Evolutionary conservation across 768 basidiomycete genomes (phyloP), one percentile per base, ranked within the genome.

Genomic region (Mrakia gelida): DNA sequence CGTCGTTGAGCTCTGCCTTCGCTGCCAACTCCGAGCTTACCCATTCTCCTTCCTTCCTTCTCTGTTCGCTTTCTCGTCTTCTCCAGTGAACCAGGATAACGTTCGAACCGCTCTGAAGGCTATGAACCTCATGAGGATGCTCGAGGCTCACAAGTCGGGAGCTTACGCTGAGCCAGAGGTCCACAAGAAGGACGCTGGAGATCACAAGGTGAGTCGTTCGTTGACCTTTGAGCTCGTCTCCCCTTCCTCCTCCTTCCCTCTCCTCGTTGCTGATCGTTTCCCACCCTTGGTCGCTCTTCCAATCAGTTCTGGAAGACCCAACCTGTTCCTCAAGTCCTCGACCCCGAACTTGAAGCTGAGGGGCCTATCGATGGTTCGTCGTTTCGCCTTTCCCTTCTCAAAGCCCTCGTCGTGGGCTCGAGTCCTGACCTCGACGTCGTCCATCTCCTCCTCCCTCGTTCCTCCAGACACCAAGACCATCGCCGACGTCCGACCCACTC

Each of bases 281-380:
- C 6, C 28, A 0, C 32, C 30, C 41, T 13, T 10, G 0, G 30
- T 13, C 10, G 30, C 10, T 54, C 45, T 3, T 32, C 8, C 54
- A 13, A 11, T 11, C 76, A 85, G 95, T 99, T 99, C 85, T 98
- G 97, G 97, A 89, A 87, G 49, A 98, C 96, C 9, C 97, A 99
- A 84, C 97, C 97, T 4, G 97, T 99, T 10, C 92, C 94, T n/a
- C 93, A 95, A 82, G 85, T 89, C 75, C 92, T 92, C 90, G 82
- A 81, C 84, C 65, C 80, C 81, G 26, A 23, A 63, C 43, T 75
- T 23, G 28, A 45, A 11, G 54, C 34, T 11, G 74, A 79, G 28
- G 78, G 78, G 0, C 78, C 78, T 5, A 79, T 79, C 26, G 78
- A 79, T 11, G 38, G 28, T 34, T 6, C 23, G 73, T 49, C 18